Evolutionary conservation across 805 yeast genomes (phyloP), one percentile per base, ranked within the genome.

Genomic region (Barnettozyma botsteinii): DNA sequence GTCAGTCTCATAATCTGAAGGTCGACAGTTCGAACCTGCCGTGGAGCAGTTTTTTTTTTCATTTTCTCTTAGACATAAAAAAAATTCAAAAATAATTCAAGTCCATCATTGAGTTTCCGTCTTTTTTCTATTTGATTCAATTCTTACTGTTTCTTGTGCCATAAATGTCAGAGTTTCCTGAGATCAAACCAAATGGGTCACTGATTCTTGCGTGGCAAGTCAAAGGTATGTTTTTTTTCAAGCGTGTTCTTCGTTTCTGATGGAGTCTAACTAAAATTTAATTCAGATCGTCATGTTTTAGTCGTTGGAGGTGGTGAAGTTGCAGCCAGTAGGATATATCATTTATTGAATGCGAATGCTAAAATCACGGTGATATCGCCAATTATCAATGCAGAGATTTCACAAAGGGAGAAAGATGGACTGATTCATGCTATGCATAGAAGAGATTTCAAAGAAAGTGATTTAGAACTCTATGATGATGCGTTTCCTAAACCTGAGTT

Each of bases 291-390:
- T 34, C 85, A 74, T 49, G 85, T 83, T 13, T 65, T 85, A 9
- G 83, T 85, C 1, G 74, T 85, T 30, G 95, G 95, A 0, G 87
- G 82, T 7, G 85, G 86, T 10, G 82, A 77, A 34, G 95, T 85
- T 8, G 95, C 88, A 0, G 65, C 79, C 10, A 73, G 86, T 14
- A 62, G 95, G 38, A 76, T 85, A 4, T 66, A 71, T 39, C 85
- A 82, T 52, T 65, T 85, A 17, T 57, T 84, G 4, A 72, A 73
- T 14, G 89, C 94, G 0, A 73, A 79, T 48, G 91, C 93, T 9
- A 68, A 66, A 37, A 71, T 85, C 30, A 80, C 87, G 0, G 80
- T 85, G 9, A 66, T 86, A 5, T 60, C 81, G 1, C 80, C 67
- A 4, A 47, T 47, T 0, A 46, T 72, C 3, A 65, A 65, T 31